Percentiles rank a stretch among this genome's conserved stretches.
Conservation (phyloP, 768 basidiomycete genomes). For the Coprinopsis marcescibilis region DNA sequence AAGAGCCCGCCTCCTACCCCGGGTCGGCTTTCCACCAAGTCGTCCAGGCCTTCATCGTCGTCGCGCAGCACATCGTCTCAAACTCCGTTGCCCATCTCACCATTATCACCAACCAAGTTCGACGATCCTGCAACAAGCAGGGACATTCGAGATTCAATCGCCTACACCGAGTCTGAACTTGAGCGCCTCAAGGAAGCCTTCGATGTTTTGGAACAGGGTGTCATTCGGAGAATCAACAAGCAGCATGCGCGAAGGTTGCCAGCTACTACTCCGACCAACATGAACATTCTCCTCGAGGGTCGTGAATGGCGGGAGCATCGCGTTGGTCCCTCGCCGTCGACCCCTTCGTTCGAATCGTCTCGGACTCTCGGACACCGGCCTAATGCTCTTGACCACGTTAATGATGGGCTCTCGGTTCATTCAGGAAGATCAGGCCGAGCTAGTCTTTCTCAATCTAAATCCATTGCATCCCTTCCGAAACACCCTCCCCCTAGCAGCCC, state of each 20-base stretch:
- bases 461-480: slow-evolving; percentile 24
- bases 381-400: slow-evolving; percentile 16
- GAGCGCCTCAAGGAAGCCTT: slow-evolving; percentile 62
- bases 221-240: slow-evolving; percentile 42
- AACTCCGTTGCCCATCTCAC: neutral
- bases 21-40: neutral
- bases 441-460: slow-evolving; percentile 36
- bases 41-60: slow-evolving; percentile 2
- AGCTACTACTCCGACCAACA: slow-evolving; percentile 23
- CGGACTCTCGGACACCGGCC: neutral
- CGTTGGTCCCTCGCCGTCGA: slow-evolving; percentile 21
- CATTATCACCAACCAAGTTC: slow-evolving; percentile 8
- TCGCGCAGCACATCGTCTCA: neutral
- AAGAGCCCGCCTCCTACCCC: neutral
- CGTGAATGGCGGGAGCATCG: slow-evolving; percentile 31
- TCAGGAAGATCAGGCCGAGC: slow-evolving; percentile 38
- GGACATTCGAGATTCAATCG: slow-evolving; percentile 57
- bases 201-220: slow-evolving; percentile 55
- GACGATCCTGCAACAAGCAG: slow-evolving; percentile 18
- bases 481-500: slow-evolving; percentile 18
- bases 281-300: slow-evolving; percentile 26
- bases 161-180: slow-evolving; percentile 58
- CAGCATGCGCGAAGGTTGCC: slow-evolving; percentile 32
- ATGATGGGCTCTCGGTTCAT: slow-evolving; percentile 36
- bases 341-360: slow-evolving; percentile 14